These are phyloP conservation scores for Exophiala alcalophila DNA, from an alignment of 2,329 filamentous ascomycete genomes.

Conservation along the genomic window DNA sequence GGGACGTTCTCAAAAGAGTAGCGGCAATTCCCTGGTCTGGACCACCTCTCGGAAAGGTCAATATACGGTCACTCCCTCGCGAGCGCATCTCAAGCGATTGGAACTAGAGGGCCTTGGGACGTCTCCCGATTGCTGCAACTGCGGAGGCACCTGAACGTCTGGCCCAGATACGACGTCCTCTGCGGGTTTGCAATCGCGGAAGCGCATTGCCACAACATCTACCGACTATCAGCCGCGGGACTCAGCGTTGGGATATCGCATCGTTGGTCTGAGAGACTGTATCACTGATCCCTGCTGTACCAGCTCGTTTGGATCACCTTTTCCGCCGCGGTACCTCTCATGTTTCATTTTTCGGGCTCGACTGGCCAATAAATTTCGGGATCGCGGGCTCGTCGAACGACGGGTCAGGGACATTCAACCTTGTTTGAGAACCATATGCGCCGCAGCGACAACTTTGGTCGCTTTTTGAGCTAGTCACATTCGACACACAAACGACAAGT, in stretches of 20 bases:
- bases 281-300: constrained; percentile 19
- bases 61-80: no score
- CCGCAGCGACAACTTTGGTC: constrained; percentile 10
- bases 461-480: constrained; percentile 19
- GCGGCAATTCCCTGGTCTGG: no score
- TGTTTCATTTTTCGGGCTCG: constrained; percentile 7
- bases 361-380: constrained; percentile 15
- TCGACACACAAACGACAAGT: constrained; percentile 17
- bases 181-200: neutral
- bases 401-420: constrained; percentile 14
- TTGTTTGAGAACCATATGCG: constrained; percentile 19
- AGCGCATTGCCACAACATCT: neutral
- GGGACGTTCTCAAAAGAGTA: constrained; percentile 1
- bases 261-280: constrained; percentile 12
- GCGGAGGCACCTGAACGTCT: no score
- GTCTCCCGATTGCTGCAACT: no score
- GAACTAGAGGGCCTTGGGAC: no score
- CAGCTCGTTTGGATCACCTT: constrained; percentile 12
- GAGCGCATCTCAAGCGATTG: no score
- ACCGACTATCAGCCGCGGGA: constrained; percentile 8
- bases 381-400: constrained; percentile 12
- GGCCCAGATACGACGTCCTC: no score
- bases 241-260: constrained; percentile 13
- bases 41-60: no score
- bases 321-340: constrained; percentile 8